A percentile compares a stretch with the other conserved stretches of the same genome.
Conservation (phyloP, 108 stramenopile genomes). For the Cylindrotheca fusiformis region DNA sequence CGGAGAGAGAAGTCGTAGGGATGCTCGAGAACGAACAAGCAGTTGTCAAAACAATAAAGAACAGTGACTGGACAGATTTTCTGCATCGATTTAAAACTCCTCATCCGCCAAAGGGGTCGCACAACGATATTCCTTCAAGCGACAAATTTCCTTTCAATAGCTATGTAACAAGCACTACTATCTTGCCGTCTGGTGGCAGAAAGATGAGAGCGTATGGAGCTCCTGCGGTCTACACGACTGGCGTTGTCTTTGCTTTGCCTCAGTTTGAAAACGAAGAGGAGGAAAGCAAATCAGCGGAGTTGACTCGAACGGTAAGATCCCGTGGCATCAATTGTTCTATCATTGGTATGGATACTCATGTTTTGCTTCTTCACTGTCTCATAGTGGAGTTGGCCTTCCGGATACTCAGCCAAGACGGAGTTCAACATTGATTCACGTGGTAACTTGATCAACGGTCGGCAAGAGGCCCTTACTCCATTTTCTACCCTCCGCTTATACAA, state of each 20-base stretch:
- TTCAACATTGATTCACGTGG: slow-evolving; percentile 62
- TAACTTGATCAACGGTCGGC: slow-evolving; percentile 61
- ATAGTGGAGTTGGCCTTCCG: slow-evolving; percentile 59
- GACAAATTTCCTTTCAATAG: slow-evolving; percentile 65
- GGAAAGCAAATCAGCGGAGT: slow-evolving; percentile 57
- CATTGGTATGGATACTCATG: slow-evolving; percentile 56
- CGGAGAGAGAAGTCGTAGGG: slow-evolving; percentile 68
- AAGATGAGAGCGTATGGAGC: slow-evolving; percentile 87
- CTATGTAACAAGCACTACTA: slow-evolving; percentile 75
- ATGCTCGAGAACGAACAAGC: slow-evolving; percentile 56
- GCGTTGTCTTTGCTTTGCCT: slow-evolving; percentile 83
- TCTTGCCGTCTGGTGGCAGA: slow-evolving; percentile 64
- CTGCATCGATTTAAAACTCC: slow-evolving; percentile 55
- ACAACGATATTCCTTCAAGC: slow-evolving; percentile 31
- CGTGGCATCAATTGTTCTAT: background rate
- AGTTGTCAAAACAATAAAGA: slow-evolving; percentile 78
- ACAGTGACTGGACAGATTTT: slow-evolving; percentile 80
- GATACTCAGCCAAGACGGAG: slow-evolving; percentile 61
- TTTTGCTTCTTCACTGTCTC: slow-evolving; percentile 9
- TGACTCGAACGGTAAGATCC: slow-evolving; percentile 40
- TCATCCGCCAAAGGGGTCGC: slow-evolving; percentile 18
- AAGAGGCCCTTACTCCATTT: slow-evolving; percentile 56
- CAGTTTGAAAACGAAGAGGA: slow-evolving; percentile 25
- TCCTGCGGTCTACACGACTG: slow-evolving; percentile 61
- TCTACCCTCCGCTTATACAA: slow-evolving; percentile 44